phyloP scores from a whole-genome alignment of 1,139 yeast genomes.

The Hyphopichia pseudoburtonii region DNA sequence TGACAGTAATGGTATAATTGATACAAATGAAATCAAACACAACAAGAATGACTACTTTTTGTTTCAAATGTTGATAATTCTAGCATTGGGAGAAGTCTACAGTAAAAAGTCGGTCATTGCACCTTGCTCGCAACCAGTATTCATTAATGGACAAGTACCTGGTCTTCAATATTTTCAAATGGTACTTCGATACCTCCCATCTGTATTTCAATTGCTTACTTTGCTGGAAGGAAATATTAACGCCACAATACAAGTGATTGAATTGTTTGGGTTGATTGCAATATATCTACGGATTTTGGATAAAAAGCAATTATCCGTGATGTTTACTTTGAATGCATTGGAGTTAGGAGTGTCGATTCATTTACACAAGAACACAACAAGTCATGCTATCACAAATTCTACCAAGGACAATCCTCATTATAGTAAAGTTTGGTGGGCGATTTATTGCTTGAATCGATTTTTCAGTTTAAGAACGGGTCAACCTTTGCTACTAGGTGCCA shows the following conservation, averaged over 20 bases:
- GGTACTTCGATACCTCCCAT: conserved; percentile 22
- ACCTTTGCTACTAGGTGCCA: conserved; percentile 21
- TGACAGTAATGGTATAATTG: conserved; percentile 12
- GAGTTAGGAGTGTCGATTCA: conserved; percentile 28
- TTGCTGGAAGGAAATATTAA: conserved; percentile 14
- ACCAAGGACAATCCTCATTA: conserved; percentile 9
- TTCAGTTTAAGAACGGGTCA: conserved; percentile 25
- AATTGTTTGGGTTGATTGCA: conserved; percentile 24
- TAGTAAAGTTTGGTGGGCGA: conserved; percentile 25
- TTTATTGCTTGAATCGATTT: conserved; percentile 29
- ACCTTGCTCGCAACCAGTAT: background rate
- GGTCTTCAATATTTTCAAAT: conserved; percentile 23
- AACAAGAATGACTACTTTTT: conserved; percentile 15
- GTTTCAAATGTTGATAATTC: conserved; percentile 20
- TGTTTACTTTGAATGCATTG: conserved; percentile 23
- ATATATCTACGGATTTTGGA: conserved; percentile 26
- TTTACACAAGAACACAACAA: conserved; percentile 17
- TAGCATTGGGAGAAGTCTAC: conserved; percentile 26
- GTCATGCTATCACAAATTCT: conserved; percentile 1
- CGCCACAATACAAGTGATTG: conserved; percentile 22
- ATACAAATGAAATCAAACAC: conserved; percentile 1
- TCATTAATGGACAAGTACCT: conserved; percentile 11
- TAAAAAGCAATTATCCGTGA: conserved; percentile 27
- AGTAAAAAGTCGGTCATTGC: conserved; percentile 10
- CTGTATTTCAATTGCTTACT: conserved; percentile 15